phyloP scores from a whole-genome alignment of 192 early-diverging fungal species.

The Mycoemilia scoparia region DNA sequence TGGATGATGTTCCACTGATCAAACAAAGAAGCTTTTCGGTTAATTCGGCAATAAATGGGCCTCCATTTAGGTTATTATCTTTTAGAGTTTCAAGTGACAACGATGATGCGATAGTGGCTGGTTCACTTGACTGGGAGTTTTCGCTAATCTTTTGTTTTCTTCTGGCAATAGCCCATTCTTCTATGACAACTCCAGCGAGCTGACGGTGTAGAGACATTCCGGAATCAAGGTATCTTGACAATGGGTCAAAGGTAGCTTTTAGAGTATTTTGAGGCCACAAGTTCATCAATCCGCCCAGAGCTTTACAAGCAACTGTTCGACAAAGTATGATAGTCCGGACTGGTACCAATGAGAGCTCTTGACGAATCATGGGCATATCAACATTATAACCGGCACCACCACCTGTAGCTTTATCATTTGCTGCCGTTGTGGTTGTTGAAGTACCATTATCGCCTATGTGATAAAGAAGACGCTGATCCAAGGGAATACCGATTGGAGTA shows the following conservation, averaged over 20 bases:
- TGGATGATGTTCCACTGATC: no score
- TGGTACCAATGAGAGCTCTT: conserved; percentile 72
- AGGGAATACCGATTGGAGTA: conserved; percentile 72
- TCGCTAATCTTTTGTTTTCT: no score
- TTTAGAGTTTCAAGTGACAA: no score
- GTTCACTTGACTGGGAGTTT: no score
- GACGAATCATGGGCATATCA: conserved; percentile 77
- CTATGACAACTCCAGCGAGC: conserved; percentile 51
- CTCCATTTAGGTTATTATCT: no score
- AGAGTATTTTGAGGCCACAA: conserved; percentile 31
- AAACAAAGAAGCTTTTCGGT: no score
- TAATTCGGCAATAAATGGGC: no score
- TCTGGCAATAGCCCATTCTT: conserved; percentile 58
- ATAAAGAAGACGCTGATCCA: conserved; percentile 35
- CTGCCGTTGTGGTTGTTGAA: background rate
- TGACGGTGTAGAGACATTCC: conserved; percentile 61
- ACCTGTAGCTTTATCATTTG: background rate
- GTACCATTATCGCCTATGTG: background rate
- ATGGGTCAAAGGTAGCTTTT: conserved; percentile 26
- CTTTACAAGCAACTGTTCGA: conserved; percentile 53
- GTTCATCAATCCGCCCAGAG: conserved; percentile 57
- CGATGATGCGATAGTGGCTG: no score
- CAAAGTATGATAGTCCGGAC: conserved; percentile 62
- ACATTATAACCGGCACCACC: conserved; percentile 54
- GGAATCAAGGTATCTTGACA: conserved; percentile 47